These are phyloP conservation scores for Candida caryicola DNA, from an alignment of 805 yeast genomes.

Conservation along the genomic window DNA sequence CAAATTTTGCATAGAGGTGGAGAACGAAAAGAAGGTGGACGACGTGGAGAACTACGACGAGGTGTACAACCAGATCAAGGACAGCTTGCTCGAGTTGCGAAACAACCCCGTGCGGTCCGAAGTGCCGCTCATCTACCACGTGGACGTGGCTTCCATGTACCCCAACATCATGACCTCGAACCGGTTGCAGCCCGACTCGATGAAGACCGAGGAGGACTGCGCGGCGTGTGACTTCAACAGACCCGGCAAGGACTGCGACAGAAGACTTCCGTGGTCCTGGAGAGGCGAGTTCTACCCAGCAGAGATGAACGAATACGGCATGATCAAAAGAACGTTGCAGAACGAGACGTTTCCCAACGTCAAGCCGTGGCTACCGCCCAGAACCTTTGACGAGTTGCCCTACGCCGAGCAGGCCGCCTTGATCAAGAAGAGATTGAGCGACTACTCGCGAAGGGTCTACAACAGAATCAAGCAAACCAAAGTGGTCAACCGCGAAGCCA, in stretches of 20 bases:
- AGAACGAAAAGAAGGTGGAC: conserved; percentile 65
- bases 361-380: conserved; percentile 52
- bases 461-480: conserved; percentile 78
- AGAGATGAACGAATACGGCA: conserved; percentile 82
- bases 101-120: conserved; percentile 65
- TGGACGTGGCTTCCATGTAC: conserved; percentile 99
- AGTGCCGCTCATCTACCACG: conserved; percentile 88
- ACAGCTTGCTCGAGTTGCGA: conserved; percentile 55
- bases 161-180: conserved; percentile 98
- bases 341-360: conserved; percentile 72
- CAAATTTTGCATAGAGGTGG: conserved; percentile 80
- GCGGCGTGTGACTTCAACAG: conserved; percentile 96
- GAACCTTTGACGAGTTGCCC: conserved; percentile 73
- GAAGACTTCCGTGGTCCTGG: conserved; percentile 95
- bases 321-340: conserved; percentile 81
- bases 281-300: conserved; percentile 96
- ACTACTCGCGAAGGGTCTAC: conserved; percentile 82
- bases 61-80: conserved; percentile 56
- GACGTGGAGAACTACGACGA: conserved; percentile 82
- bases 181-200: conserved; percentile 95
- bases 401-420: conserved; percentile 73
- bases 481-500: conserved; percentile 84
- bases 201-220: conserved; percentile 92
- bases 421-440: conserved; percentile 74
- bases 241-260: conserved; percentile 91